These are phyloP conservation scores for Phytophthora pinifolia DNA, from an alignment of 352 stramenopile genomes.

Conservation along the genomic window DNA sequence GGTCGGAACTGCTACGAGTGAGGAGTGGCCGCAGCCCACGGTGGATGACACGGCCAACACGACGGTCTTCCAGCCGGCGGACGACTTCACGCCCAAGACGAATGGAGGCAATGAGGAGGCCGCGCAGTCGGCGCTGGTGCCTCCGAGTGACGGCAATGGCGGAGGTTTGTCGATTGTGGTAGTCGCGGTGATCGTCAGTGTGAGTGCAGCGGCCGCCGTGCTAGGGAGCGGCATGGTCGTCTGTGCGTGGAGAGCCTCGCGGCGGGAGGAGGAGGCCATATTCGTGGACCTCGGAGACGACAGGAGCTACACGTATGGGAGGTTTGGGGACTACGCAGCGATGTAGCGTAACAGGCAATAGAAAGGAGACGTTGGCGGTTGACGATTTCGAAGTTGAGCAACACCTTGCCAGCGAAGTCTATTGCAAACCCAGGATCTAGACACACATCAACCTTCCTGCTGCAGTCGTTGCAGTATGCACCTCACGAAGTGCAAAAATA, in stretches of 20 bases:
- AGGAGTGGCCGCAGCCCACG: constrained; percentile 2
- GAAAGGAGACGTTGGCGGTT: not conserved
- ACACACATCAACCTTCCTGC: too few species aligned
- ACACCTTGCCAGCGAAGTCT: too few species aligned
- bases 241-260: constrained; percentile 31
- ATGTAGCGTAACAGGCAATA: constrained; percentile 32
- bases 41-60: constrained; percentile 15
- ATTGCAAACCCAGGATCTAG: too few species aligned
- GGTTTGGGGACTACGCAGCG: constrained; percentile 44
- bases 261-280: constrained; percentile 33
- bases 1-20: not conserved
- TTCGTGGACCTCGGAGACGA: constrained; percentile 49
- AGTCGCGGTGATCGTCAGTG: constrained; percentile 33
- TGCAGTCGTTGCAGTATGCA: too few species aligned
- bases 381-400: too few species aligned
- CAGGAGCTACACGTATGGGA: constrained; percentile 26
- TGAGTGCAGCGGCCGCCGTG: constrained; percentile 22
- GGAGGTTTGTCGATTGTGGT: constrained; percentile 13
- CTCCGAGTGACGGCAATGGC: constrained; percentile 16
- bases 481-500: too few species aligned
- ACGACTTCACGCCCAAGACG: constrained; percentile 12
- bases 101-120: constrained; percentile 1
- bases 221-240: constrained; percentile 25
- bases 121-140: not conserved
- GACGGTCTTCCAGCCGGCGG: constrained; percentile 17